phyloP scores from a whole-genome alignment of 495 filamentous ascomycete species.

The Tuber aestivum region DNA sequence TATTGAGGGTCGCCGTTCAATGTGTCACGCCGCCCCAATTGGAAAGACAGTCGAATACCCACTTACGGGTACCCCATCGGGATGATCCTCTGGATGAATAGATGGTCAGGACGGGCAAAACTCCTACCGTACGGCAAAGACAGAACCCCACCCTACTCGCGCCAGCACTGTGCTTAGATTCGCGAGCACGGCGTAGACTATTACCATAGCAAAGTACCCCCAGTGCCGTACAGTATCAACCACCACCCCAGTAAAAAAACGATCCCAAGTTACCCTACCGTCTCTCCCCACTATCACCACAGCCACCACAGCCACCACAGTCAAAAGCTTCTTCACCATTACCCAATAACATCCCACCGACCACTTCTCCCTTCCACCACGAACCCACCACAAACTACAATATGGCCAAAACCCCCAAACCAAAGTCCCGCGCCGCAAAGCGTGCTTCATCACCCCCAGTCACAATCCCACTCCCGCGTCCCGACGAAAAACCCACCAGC shows the following conservation, averaged over 20 bases:
- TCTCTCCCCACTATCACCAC: background rate
- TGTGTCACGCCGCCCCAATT: background rate
- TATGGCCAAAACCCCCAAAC: slow-evolving; percentile 32
- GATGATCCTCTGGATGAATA: background rate
- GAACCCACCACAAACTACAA: background rate
- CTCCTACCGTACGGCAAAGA: background rate
- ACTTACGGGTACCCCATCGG: background rate
- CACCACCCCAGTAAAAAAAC: too few relatives aligned
- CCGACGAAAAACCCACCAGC: slow-evolving; percentile 22
- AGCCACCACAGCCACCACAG: too few relatives aligned
- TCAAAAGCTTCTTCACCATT: slow-evolving; percentile 14
- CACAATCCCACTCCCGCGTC: slow-evolving; percentile 20
- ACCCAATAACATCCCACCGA: slow-evolving; percentile 52
- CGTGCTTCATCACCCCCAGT: slow-evolving; percentile 26
- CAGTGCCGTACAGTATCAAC: too few relatives aligned
- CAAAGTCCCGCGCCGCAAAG: slow-evolving; percentile 34
- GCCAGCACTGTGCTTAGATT: too few relatives aligned
- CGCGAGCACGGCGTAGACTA: too few relatives aligned
- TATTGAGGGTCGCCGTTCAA: background rate
- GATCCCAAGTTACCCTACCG: background rate
- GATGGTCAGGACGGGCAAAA: background rate
- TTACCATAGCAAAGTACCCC: background rate
- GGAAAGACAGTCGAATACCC: background rate
- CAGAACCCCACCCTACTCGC: background rate
- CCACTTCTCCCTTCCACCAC: slow-evolving; percentile 59